These are phyloP conservation scores for Puccinellia tenuiflora DNA, from an alignment of 176 grass and related monocot genomes.

Conservation along the genomic window DNA sequence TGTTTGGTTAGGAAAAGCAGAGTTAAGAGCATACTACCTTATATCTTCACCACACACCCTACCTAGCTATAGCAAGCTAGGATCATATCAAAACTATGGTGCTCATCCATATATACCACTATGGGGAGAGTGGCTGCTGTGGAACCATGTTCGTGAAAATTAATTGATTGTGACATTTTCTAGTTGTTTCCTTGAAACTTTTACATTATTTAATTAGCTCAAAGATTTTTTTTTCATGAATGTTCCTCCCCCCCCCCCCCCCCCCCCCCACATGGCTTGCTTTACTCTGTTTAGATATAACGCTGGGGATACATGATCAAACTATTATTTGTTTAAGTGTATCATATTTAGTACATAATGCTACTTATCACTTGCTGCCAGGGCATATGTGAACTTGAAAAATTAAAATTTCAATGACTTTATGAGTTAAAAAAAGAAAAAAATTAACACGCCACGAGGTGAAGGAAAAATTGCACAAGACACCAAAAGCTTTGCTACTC, in stretches of 20 bases:
- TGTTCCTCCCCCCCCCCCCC: no score
- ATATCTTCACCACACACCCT: conserved; percentile 1
- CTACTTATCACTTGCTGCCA: background rate
- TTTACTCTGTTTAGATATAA: background rate
- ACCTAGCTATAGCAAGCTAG: background rate
- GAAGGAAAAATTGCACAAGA: background rate
- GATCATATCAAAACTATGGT: conserved; percentile 4
- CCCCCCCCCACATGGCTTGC: no score
- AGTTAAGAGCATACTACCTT: conserved; percentile 22
- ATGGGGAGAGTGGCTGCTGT: background rate
- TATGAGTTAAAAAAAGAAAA: background rate
- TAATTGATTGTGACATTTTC: background rate
- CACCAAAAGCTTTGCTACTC: background rate
- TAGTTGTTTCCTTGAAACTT: background rate
- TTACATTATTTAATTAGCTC: background rate
- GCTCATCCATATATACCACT: conserved; percentile 4
- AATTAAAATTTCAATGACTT: background rate
- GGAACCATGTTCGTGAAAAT: conserved; percentile 14
- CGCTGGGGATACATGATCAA: background rate
- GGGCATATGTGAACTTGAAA: background rate
- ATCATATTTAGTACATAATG: no score
- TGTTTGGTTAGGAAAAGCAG: background rate
- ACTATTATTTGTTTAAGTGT: background rate
- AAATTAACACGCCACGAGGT: background rate
- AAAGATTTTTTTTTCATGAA: no score